A percentile compares a stretch with the other conserved stretches of the same genome.
Evolutionary conservation across 2,329 filamentous ascomycete genomes (phyloP).

Genomic region (Arthrobotrys pseudoclavata): DNA sequence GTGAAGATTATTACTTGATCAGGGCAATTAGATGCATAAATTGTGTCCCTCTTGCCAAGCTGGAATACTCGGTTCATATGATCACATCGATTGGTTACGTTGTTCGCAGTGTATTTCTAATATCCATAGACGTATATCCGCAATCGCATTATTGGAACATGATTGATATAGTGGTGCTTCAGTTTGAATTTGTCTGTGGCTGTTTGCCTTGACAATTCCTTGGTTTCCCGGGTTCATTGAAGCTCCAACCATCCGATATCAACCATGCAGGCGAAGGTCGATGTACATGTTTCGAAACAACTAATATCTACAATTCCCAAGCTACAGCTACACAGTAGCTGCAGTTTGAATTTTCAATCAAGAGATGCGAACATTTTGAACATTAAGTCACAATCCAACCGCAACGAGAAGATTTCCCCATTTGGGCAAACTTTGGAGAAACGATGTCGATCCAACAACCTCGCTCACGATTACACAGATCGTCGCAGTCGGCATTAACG

Average conservation of each 20-base stretch:
- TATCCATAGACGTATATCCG: background rate
- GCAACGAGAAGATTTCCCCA: background rate
- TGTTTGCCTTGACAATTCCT: background rate
- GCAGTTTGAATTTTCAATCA: background rate
- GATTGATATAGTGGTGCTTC: background rate
- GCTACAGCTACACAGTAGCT: background rate
- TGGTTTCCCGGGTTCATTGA: background rate
- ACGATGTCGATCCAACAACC: constrained; percentile 13
- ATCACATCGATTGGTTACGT: too few relatives aligned
- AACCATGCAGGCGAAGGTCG: background rate
- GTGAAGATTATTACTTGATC: background rate
- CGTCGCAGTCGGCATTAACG: background rate
- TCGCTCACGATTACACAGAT: background rate
- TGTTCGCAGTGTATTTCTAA: too few relatives aligned
- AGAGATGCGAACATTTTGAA: background rate
- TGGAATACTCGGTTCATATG: too few relatives aligned
- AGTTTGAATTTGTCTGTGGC: background rate
- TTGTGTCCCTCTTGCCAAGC: background rate
- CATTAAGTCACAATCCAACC: too few relatives aligned
- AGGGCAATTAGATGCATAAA: background rate
- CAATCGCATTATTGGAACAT: background rate
- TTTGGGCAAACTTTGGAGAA: constrained; percentile 3
- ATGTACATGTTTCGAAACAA: background rate
- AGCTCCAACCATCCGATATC: too few relatives aligned
- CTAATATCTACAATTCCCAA: background rate